A percentile compares a stretch with the other conserved stretches of the same genome.
Conservation (phyloP, 2,329 filamentous ascomycete species). For the Hypoxylon sp. region DNA sequence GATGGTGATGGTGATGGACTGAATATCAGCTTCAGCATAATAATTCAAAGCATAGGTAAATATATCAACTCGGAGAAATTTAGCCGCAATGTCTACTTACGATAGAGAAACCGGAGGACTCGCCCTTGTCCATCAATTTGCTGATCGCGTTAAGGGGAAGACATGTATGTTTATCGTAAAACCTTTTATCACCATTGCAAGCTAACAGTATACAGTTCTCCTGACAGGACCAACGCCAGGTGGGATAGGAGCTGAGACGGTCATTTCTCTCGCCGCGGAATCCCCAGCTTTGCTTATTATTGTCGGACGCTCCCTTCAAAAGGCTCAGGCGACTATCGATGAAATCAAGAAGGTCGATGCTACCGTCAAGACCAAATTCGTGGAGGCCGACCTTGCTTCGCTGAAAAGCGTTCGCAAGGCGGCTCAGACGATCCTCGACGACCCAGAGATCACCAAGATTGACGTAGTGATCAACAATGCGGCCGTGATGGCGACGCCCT, state of each 20-base stretch:
- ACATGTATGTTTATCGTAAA: constrained; percentile 35
- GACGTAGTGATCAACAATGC: constrained; percentile 48
- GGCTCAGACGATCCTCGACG: constrained; percentile 43
- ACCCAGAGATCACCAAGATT: constrained; percentile 44
- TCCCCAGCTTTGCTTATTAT: constrained; percentile 44
- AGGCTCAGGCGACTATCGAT: constrained; percentile 43
- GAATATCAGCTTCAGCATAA: background rate
- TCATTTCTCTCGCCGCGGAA: constrained; percentile 43
- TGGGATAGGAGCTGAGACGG: constrained; percentile 46
- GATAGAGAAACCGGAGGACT: constrained; percentile 34
- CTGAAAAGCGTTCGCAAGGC: constrained; percentile 45
- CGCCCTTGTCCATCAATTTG: constrained; percentile 37
- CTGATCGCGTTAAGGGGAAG: constrained; percentile 41
- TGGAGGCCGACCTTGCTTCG: constrained; percentile 44
- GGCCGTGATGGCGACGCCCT: constrained; percentile 53
- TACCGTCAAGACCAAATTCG: constrained; percentile 39
- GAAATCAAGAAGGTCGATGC: constrained; percentile 39
- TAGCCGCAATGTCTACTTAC: constrained; percentile 33
- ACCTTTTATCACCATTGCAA: background rate
- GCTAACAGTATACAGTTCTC: constrained; percentile 40
- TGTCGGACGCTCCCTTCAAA: constrained; percentile 41
- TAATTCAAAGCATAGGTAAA: background rate
- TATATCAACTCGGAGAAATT: background rate
- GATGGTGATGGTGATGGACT: constrained; percentile 1
- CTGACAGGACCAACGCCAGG: constrained; percentile 46